Conservation (phyloP, 306 rosid genomes). For the Hippophae rhamnoides region DNA sequence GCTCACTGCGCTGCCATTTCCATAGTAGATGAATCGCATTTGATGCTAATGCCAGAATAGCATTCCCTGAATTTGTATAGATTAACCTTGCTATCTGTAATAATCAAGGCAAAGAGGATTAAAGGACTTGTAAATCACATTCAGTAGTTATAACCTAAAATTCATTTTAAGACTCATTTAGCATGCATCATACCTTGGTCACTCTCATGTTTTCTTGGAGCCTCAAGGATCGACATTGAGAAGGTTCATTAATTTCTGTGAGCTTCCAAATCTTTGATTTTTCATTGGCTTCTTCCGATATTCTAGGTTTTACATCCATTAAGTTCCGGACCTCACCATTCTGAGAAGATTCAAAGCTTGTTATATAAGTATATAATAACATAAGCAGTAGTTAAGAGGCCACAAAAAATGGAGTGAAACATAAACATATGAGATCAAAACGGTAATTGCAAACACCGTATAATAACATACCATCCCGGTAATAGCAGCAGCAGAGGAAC, state of each 20-base stretch:
- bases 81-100: slow-evolving; percentile 86
- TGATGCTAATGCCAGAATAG: slow-evolving; percentile 83
- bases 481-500: slow-evolving; percentile 54
- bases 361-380: not conserved
- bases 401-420: slow-evolving; percentile 1
- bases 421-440: slow-evolving; percentile 6
- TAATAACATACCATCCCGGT: slow-evolving; percentile 68
- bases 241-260: slow-evolving; percentile 78
- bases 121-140: no score
- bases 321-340: slow-evolving; percentile 78
- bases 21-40: slow-evolving; percentile 90
- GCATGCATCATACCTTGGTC: no score
- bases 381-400: not conserved
- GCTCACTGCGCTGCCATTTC: slow-evolving; percentile 88
- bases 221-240: slow-evolving; percentile 88
- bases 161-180: no score
- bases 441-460: not conserved
- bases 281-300: slow-evolving; percentile 86
- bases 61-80: slow-evolving; percentile 87
- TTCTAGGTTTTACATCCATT: slow-evolving; percentile 92
- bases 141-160: no score
- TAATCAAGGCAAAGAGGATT: slow-evolving; percentile 21
- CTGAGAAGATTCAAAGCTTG: slow-evolving; percentile 33
- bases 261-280: slow-evolving; percentile 97
- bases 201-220: slow-evolving; percentile 52